Conservation (phyloP, 139 green algal genomes). For the Mychonastes homosphaera region DNA sequence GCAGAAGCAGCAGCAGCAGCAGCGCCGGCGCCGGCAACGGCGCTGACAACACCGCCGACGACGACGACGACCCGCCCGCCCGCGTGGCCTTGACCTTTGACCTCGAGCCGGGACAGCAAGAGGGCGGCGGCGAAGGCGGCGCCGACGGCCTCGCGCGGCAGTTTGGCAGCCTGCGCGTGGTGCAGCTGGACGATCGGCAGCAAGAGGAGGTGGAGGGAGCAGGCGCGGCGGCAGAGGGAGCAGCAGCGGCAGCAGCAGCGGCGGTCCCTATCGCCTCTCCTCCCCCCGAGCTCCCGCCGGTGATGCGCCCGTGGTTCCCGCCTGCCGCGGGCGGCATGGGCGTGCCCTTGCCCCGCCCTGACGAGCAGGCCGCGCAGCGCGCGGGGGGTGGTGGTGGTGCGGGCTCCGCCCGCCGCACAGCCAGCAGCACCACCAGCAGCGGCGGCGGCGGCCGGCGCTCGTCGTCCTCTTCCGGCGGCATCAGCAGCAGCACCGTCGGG, state of each 20-base stretch:
- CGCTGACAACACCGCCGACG: neutral
- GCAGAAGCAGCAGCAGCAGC: constrained; percentile 4
- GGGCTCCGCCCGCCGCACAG: too few species aligned
- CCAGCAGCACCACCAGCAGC: neutral
- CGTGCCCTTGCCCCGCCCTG: constrained; percentile 10
- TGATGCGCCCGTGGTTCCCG: constrained; percentile 7
- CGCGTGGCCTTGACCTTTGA: constrained; percentile 12
- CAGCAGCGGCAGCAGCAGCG: constrained; percentile 3
- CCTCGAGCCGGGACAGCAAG: neutral
- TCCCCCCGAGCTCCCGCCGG: neutral
- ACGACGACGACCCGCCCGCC: neutral
- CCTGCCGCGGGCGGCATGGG: constrained; percentile 12
- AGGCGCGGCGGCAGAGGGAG: neutral
- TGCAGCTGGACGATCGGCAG: neutral
- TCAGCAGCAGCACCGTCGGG: neutral
- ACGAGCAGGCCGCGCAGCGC: neutral
- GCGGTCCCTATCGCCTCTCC: too few species aligned
- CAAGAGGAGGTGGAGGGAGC: neutral
- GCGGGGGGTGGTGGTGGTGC: neutral
- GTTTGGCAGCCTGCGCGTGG: neutral
- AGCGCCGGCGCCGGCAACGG: neutral
- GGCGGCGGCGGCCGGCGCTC: neutral
- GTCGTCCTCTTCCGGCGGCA: neutral
- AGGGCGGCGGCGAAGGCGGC: neutral
- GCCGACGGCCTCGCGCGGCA: neutral